Evolutionary conservation across 2,329 filamentous ascomycete genomes (phyloP).

Genomic region (Didymella segeticola): DNA sequence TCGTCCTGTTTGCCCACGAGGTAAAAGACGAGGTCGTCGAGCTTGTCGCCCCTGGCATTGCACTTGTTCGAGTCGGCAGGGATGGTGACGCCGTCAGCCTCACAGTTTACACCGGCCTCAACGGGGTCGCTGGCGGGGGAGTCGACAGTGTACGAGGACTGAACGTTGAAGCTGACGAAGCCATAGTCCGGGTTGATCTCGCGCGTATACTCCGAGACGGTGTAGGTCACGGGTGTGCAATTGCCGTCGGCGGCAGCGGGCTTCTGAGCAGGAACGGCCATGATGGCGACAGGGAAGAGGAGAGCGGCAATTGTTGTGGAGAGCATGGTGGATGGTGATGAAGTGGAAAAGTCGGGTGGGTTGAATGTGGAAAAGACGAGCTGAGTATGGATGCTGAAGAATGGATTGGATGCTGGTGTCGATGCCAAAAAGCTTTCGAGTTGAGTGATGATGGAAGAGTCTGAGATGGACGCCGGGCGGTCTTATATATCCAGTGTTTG

Average conservation of each 20-base stretch:
- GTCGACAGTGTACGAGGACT: conserved; percentile 25
- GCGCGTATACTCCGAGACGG: conserved; percentile 32
- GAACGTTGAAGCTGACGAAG: conserved; percentile 35
- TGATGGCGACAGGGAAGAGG: conserved; percentile 27
- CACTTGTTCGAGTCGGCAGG: conserved; percentile 31
- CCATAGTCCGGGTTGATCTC: conserved; percentile 18
- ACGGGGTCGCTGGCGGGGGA: conserved; percentile 28
- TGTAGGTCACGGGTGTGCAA: conserved; percentile 36
- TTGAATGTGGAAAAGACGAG: neutral
- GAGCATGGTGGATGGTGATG: conserved; percentile 19
- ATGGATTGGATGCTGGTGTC: conserved; percentile 7
- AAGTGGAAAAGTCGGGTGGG: neutral
- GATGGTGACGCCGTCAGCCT: conserved; percentile 22
- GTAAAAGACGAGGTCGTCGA: conserved; percentile 30
- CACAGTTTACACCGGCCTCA: conserved; percentile 25
- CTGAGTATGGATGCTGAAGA: conserved; percentile 7
- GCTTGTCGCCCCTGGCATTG: conserved; percentile 19
- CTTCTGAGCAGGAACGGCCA: conserved; percentile 22
- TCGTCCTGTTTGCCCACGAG: conserved; percentile 25
- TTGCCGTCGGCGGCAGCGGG: conserved; percentile 12
- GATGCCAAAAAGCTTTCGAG: conserved; percentile 5
- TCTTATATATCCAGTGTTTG: conserved; percentile 1
- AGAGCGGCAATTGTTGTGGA: conserved; percentile 17
- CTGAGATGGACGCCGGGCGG: neutral
- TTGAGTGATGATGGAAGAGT: conserved; percentile 3